A percentile compares a stretch with the other conserved stretches of the same genome.
These are phyloP conservation scores for Lecanicillium sp. DNA, from an alignment of 2,329 filamentous ascomycete genomes.

Conservation along the genomic window DNA sequence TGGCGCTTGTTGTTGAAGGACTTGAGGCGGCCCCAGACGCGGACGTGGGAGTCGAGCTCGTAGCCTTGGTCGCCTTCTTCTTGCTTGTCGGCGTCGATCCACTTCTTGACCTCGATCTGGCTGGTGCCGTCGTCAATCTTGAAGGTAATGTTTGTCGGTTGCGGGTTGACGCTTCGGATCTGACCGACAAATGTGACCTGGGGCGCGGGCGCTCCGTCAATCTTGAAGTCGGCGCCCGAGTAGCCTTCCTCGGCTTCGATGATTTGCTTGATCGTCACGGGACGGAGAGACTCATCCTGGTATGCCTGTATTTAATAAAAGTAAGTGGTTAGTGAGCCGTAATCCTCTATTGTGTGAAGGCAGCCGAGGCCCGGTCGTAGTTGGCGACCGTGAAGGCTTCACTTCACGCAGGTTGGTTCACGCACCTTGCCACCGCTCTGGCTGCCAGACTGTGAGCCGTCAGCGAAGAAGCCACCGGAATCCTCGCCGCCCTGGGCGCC, in stretches of 20 bases:
- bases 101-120: slow-evolving; percentile 83
- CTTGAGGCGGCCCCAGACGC: slow-evolving; percentile 79
- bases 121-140: slow-evolving; percentile 93
- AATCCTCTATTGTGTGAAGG: too few relatives aligned
- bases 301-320: slow-evolving; percentile 40
- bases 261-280: slow-evolving; percentile 93
- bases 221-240: slow-evolving; percentile 66
- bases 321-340: too few relatives aligned
- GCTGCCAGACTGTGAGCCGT: slow-evolving; percentile 53
- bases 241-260: slow-evolving; percentile 73
- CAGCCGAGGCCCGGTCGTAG: too few relatives aligned
- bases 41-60: slow-evolving; percentile 70
- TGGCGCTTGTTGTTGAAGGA: slow-evolving; percentile 77
- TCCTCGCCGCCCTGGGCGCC: slow-evolving; percentile 51
- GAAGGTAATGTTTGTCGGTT: slow-evolving; percentile 87
- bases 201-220: slow-evolving; percentile 68
- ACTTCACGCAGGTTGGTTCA: too few relatives aligned
- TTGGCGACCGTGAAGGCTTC: too few relatives aligned
- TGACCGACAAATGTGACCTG: slow-evolving; percentile 80
- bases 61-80: slow-evolving; percentile 45
- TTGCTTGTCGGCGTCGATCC: slow-evolving; percentile 60
- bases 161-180: slow-evolving; percentile 77
- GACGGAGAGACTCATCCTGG: slow-evolving; percentile 79
- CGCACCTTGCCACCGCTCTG: slow-evolving; percentile 40
- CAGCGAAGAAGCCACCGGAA: slow-evolving; percentile 54